Conservation (phyloP, 148 eudicot species). For the Heliamphora exappendiculata region DNA sequence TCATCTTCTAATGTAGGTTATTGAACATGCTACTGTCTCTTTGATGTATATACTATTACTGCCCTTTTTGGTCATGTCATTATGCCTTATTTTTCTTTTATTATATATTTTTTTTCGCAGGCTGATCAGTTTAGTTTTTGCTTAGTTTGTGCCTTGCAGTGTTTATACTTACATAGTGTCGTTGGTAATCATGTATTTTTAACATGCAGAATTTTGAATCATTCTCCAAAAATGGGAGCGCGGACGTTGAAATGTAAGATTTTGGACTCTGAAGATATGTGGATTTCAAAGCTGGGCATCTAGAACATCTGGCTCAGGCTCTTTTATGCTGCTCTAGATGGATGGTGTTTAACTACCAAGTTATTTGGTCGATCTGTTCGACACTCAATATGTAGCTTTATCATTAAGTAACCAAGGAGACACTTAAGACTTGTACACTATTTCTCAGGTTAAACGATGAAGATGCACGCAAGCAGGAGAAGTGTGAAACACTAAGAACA, state of each 20-base stretch:
- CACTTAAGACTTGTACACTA: background rate
- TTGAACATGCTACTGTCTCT: background rate
- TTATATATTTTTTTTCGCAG: background rate
- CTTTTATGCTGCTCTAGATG: background rate
- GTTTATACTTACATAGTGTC: background rate
- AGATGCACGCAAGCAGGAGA: constrained; percentile 24
- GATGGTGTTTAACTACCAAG: background rate
- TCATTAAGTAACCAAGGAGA: background rate
- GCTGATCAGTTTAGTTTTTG: background rate
- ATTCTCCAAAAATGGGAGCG: constrained; percentile 2
- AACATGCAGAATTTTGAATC: constrained; percentile 8
- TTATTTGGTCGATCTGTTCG: background rate
- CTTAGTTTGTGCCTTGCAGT: background rate
- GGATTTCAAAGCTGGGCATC: background rate
- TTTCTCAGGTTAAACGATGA: constrained; percentile 30
- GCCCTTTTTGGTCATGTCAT: background rate
- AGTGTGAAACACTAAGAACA: constrained; percentile 17
- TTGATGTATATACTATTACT: background rate
- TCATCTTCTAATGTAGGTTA: constrained; percentile 37
- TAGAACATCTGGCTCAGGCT: background rate
- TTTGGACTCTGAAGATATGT: background rate
- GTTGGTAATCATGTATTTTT: background rate
- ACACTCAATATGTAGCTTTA: background rate
- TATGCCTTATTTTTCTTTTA: background rate
- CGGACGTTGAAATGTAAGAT: constrained; percentile 14